Base-by-base conservation (phyloP, 768 basidiomycete species). In the Lenzites betulinus region DNA sequence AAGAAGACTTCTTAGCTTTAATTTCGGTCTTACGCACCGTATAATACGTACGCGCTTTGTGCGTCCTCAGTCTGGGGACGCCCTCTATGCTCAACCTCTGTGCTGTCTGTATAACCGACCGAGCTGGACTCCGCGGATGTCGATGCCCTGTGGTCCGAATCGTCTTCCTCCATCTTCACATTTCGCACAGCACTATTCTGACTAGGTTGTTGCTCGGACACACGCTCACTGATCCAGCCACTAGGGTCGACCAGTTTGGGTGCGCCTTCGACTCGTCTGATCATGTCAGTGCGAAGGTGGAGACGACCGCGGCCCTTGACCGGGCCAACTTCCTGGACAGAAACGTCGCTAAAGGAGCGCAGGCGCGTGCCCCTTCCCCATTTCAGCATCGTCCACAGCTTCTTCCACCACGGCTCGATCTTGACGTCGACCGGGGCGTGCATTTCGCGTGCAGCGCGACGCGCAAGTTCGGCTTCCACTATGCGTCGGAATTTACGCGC, bases 161-260 rank as follows among this genome's bases (percentile, higher is more conserved):
- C 48, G 18, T 50, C 35, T 28, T 49, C 36, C 50, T 53, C 63
- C 46, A 62, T 26, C 22, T 60, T 42, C 35, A 28, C 49, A 18
- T 51, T n/a, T 22, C 36, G 51, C 33, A 60, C 53, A 59, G 62
- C 41, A 63, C 44, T 47, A 46, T 60, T 65, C 60, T 58, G 70
- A 39, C 69, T 50, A 36, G 3, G 73, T 23, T 62, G 73, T 23
- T 62, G 73, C 2, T 71, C 67, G 8, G 71, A 55, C 2, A 68
- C 58, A 44, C 77, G 79, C 60, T 84, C 82, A 54, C 80, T 84
- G 23, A 91, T 79, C 82, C 80, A 84, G 6, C 91, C 90, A 64
- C 83, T 92, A 3, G 91, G 91, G 67, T 92, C 81, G 25, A 93
- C 78, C 1, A 81, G 83, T 68, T 83, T 84, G 7, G 88, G 89